Percentiles rank a stretch among this genome's conserved stretches.
Evolutionary conservation across 2,329 filamentous ascomycete species (phyloP).

Genomic region (Ascochyta pisi): DNA sequence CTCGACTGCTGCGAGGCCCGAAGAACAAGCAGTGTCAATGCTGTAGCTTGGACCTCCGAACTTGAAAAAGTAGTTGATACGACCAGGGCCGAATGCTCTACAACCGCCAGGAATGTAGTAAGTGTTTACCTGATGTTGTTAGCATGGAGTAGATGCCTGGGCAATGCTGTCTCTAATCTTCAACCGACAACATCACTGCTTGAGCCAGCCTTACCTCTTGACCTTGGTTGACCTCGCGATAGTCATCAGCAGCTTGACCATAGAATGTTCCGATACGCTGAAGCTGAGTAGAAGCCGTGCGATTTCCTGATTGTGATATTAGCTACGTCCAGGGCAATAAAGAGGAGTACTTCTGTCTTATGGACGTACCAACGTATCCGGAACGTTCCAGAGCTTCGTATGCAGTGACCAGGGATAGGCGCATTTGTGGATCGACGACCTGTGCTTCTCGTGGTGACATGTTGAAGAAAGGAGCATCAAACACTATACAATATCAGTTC

Average conservation of each 20-base stretch:
- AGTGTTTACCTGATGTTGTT: no score
- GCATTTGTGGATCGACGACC: slow-evolving; percentile 33
- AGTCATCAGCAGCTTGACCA: slow-evolving; percentile 7
- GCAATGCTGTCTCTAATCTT: no score
- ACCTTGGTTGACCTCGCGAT: slow-evolving; percentile 17
- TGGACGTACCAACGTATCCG: no score
- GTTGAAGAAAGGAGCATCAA: slow-evolving; percentile 1
- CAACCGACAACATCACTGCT: no score
- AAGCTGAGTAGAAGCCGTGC: slow-evolving; percentile 15
- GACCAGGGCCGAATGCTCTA: neutral
- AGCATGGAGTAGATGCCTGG: no score
- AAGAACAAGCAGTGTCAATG: slow-evolving; percentile 34
- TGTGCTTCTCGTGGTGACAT: neutral
- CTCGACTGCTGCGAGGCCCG: slow-evolving; percentile 16
- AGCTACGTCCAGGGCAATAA: no score
- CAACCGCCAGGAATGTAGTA: no score
- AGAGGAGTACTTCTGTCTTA: no score
- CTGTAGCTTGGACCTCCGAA: slow-evolving; percentile 22
- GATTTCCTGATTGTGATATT: slow-evolving; percentile 34
- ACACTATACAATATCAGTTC: neutral
- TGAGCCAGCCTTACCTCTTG: no score
- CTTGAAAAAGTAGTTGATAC: slow-evolving; percentile 23
- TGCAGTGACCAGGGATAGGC: slow-evolving; percentile 24
- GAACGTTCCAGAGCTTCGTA: slow-evolving; percentile 16
- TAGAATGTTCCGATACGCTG: neutral